phyloP scores from a whole-genome alignment of 2,329 filamentous ascomycete species.

The Aspergillus japonicus region DNA sequence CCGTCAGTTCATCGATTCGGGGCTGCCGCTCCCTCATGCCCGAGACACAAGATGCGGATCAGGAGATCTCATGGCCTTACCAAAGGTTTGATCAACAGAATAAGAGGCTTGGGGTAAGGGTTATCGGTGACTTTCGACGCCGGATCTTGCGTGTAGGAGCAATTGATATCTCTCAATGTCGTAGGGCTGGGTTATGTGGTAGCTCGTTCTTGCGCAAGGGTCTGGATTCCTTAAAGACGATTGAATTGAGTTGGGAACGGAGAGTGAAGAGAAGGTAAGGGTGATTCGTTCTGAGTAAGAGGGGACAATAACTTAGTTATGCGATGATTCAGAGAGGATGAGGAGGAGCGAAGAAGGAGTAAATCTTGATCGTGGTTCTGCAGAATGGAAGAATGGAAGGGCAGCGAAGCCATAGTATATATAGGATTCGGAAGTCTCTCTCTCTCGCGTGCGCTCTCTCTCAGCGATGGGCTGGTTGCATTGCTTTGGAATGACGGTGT shows the following conservation, averaged over 20 bases:
- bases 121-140: neutral
- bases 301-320: neutral
- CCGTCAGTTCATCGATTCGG: neutral
- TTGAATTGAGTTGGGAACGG: neutral
- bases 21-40: neutral
- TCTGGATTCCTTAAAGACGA: neutral
- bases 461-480: slow-evolving; percentile 15
- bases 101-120: neutral
- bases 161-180: neutral
- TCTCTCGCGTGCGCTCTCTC: neutral
- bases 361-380: slow-evolving; percentile 10
- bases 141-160: neutral
- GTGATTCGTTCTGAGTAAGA: neutral
- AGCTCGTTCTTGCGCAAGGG: neutral
- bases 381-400: slow-evolving; percentile 4
- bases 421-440: slow-evolving; percentile 18
- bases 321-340: neutral
- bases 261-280: neutral
- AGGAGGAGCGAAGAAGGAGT: neutral
- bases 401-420: slow-evolving; percentile 22
- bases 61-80: neutral
- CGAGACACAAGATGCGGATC: neutral
- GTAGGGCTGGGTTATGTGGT: neutral
- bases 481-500: slow-evolving; percentile 13
- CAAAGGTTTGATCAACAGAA: neutral